Conservation (phyloP, 441 rosid species). For the Mallotus japonicus region DNA sequence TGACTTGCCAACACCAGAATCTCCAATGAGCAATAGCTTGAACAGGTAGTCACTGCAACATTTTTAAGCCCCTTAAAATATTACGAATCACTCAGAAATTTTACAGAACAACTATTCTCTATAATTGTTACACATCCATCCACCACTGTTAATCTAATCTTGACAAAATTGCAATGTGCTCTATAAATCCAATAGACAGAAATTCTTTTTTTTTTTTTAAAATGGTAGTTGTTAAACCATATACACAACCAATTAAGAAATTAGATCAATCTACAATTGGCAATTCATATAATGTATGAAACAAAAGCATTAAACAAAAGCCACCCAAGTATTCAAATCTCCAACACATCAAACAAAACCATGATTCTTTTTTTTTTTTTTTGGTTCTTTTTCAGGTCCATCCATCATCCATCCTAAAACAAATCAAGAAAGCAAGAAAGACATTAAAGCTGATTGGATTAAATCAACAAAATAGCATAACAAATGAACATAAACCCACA, state of each 20-base stretch:
- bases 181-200: no score
- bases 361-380: no score
- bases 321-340: background rate
- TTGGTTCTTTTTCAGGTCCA: no score
- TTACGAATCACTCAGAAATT: background rate
- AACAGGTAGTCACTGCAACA: conserved; percentile 25
- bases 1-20: conserved; percentile 31
- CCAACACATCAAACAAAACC: background rate
- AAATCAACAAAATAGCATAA: background rate
- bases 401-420: no score
- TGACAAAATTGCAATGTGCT: no score
- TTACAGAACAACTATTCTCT: no score
- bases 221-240: no score
- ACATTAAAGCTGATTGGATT: background rate
- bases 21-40: conserved; percentile 30
- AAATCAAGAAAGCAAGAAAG: background rate
- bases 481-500: conserved; percentile 3
- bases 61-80: background rate
- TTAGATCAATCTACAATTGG: background rate
- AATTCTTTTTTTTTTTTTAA: no score
- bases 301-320: background rate
- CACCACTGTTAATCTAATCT: no score
- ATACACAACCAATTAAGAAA: no score
- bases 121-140: no score
- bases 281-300: background rate